phyloP scores from a whole-genome alignment of 192 early-diverging fungal genomes.

The Oehlia diaphana region DNA sequence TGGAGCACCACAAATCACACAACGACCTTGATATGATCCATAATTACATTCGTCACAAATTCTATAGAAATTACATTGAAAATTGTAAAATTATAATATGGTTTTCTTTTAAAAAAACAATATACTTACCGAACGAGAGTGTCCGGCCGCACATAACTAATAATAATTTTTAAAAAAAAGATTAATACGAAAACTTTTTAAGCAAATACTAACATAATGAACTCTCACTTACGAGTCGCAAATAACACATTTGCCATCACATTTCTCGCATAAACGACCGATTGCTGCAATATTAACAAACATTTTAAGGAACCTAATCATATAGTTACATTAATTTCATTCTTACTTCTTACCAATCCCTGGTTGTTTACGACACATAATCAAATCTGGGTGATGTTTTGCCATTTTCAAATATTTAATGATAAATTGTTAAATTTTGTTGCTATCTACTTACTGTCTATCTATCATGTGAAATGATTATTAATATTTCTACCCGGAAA shows the following conservation, averaged over 20 bases:
- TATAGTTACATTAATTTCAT: neutral
- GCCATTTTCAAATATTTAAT: constrained; percentile 51
- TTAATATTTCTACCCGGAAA: too few relatives aligned
- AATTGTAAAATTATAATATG: neutral
- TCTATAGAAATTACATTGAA: constrained; percentile 32
- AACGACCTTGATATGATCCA: constrained; percentile 85
- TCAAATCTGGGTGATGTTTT: constrained; percentile 87
- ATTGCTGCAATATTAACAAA: constrained; percentile 54
- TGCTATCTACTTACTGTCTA: too few relatives aligned
- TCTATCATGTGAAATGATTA: too few relatives aligned
- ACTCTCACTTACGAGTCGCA: constrained; percentile 79
- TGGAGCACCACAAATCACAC: constrained; percentile 85
- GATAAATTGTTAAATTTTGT: too few relatives aligned
- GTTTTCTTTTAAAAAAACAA: neutral
- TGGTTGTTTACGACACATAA: constrained; percentile 93
- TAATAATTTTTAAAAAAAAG: neutral
- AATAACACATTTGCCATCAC: constrained; percentile 93
- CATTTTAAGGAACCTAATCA: neutral
- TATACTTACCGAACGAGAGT: constrained; percentile 61
- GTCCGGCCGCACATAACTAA: constrained; percentile 80
- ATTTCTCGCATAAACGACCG: constrained; percentile 81
- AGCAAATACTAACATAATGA: too few relatives aligned
- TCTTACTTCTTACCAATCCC: constrained; percentile 66
- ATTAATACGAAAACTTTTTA: too few relatives aligned
- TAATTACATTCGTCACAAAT: constrained; percentile 98